Percentiles rank a stretch among this genome's conserved stretches.
These are phyloP conservation scores for Backusella luteola DNA, from an alignment of 192 early-diverging fungal genomes.

Conservation along the genomic window DNA sequence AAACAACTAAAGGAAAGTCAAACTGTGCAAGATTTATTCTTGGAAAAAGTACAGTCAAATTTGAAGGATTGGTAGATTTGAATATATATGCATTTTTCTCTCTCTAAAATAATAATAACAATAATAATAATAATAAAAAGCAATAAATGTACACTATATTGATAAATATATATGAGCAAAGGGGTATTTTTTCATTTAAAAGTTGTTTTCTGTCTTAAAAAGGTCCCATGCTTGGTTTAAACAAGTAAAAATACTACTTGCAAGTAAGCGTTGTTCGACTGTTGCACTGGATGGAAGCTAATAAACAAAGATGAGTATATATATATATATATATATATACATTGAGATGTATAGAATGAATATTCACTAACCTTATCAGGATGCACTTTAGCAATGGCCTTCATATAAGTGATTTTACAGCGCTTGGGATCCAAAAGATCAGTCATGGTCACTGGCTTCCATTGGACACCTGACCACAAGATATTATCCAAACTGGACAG, in stretches of 20 bases:
- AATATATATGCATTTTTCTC: background rate
- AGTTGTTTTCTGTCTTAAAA: slow-evolving; percentile 79
- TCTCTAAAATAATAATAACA: background rate
- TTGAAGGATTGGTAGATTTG: slow-evolving; percentile 19
- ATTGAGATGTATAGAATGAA: too few species aligned
- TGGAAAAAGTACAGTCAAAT: slow-evolving; percentile 24
- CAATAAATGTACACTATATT: background rate
- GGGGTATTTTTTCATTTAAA: slow-evolving; percentile 14
- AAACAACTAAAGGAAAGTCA: slow-evolving; percentile 14
- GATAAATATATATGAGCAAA: background rate
- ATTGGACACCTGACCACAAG: slow-evolving; percentile 70
- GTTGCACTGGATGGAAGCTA: slow-evolving; percentile 47
- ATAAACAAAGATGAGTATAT: too few species aligned
- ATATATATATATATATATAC: too few species aligned
- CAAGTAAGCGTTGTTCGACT: slow-evolving; percentile 85
- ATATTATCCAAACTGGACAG: slow-evolving; percentile 75
- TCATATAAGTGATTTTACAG: slow-evolving; percentile 92
- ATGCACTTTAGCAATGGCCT: slow-evolving; percentile 90
- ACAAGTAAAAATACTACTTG: slow-evolving; percentile 81
- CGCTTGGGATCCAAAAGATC: slow-evolving; percentile 83
- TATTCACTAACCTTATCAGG: slow-evolving; percentile 79
- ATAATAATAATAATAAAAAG: background rate
- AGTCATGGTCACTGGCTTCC: slow-evolving; percentile 75
- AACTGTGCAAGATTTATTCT: slow-evolving; percentile 17
- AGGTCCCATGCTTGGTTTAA: slow-evolving; percentile 95